A percentile compares a stretch with the other conserved stretches of the same genome.
Conservation (phyloP, 352 stramenopile genomes). For the Saprolegnia diclina region DNA sequence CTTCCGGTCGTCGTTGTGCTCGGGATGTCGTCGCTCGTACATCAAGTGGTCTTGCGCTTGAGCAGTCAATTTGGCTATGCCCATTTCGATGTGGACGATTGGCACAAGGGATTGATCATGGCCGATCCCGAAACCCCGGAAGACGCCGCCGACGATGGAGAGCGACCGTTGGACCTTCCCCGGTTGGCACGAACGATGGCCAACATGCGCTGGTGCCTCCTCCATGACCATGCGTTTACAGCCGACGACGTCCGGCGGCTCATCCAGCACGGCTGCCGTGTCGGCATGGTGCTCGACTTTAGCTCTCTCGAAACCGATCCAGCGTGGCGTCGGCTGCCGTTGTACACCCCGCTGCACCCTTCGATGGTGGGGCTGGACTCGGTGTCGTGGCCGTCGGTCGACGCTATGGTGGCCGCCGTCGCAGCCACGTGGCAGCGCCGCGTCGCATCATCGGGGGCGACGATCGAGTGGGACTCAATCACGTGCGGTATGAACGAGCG, state of each 20-base stretch:
- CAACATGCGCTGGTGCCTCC: neutral
- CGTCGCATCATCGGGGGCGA: neutral
- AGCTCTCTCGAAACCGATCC: neutral
- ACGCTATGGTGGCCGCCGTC: constrained; percentile 14
- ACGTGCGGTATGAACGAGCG: constrained; percentile 13
- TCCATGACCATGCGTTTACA: constrained; percentile 3
- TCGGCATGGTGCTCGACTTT: constrained; percentile 15
- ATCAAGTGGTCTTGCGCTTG: neutral
- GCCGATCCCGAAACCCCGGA: neutral
- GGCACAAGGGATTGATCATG: neutral
- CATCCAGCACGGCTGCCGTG: neutral
- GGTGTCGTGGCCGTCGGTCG: constrained; percentile 1
- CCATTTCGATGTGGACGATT: constrained; percentile 16
- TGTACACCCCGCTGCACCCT: neutral
- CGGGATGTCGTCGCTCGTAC: neutral
- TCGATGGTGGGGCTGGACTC: neutral
- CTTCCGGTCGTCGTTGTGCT: constrained; percentile 8
- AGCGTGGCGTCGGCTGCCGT: neutral
- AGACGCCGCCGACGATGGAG: neutral
- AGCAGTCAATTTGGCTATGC: constrained; percentile 17
- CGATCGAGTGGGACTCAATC: neutral
- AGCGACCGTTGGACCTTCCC: neutral
- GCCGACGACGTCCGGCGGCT: constrained; percentile 5
- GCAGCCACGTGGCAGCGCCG: neutral
- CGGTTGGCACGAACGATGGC: neutral